Evolutionary conservation across 805 yeast species (phyloP).

Genomic region (Candida caryicola): DNA sequence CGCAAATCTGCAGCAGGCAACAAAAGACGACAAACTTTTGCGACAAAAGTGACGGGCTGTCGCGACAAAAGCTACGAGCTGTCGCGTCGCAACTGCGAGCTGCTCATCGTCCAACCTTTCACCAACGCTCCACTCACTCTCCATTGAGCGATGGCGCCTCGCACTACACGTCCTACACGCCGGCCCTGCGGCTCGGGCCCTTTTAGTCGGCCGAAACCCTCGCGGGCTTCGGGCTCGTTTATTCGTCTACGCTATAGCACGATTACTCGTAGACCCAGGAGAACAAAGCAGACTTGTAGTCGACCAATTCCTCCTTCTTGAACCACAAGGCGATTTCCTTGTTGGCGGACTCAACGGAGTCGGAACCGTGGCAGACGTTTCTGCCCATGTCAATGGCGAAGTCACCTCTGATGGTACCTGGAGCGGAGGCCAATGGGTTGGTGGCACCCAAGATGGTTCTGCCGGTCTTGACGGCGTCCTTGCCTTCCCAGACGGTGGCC

Average conservation of each 20-base stretch:
- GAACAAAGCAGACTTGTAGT: constrained; percentile 81
- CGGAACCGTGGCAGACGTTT: constrained; percentile 99
- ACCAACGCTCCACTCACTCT: too few relatives aligned
- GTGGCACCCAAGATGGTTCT: constrained; percentile 98
- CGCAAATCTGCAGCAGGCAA: neutral
- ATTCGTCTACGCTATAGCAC: too few relatives aligned
- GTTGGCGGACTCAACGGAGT: constrained; percentile 96
- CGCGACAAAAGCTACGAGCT: too few relatives aligned
- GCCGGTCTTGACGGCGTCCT: constrained; percentile 98
- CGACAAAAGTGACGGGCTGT: too few relatives aligned
- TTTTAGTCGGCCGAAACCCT: too few relatives aligned
- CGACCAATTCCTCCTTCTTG: constrained; percentile 93
- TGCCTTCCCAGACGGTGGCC: constrained; percentile 99
- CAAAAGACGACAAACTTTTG: too few relatives aligned
- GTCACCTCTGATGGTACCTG: constrained; percentile 99
- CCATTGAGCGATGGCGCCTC: too few relatives aligned
- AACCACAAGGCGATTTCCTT: constrained; percentile 97
- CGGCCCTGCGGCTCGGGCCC: too few relatives aligned
- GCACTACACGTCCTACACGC: too few relatives aligned
- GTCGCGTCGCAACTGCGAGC: too few relatives aligned
- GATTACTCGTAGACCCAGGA: constrained; percentile 91
- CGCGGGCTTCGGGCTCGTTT: too few relatives aligned
- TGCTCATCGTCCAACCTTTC: too few relatives aligned
- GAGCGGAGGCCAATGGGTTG: constrained; percentile 94
- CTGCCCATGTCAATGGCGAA: constrained; percentile 98